These are phyloP conservation scores for Trypanosoma caninum DNA, from an alignment of 208 protist genomes.

Conservation along the genomic window DNA sequence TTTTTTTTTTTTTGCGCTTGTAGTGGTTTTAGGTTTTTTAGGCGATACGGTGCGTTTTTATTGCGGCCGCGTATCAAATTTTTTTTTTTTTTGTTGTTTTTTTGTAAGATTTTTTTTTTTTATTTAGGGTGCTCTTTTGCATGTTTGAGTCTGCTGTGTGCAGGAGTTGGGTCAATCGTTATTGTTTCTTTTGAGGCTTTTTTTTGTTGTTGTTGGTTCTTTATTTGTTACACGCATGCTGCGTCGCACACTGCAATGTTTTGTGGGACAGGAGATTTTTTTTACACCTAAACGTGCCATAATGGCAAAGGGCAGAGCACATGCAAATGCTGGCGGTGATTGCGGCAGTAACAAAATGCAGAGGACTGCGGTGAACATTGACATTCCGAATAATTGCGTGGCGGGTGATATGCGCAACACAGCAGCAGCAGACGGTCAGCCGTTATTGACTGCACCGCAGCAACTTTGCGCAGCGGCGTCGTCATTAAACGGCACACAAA, in stretches of 20 bases:
- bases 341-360: not conserved
- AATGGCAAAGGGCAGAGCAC: conserved; percentile 25
- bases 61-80: not conserved
- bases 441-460: not conserved
- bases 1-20: too few species aligned
- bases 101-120: not conserved
- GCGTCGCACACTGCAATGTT: conserved; percentile 27
- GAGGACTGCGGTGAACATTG: too few species aligned
- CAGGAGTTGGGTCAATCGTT: not conserved
- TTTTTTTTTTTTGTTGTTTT: conserved; percentile 7
- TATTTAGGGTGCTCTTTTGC: not conserved
- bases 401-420: not conserved
- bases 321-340: not conserved
- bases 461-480: too few species aligned
- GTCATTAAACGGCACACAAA: too few species aligned
- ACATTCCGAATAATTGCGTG: not conserved
- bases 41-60: not conserved
- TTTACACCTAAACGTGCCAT: conserved; percentile 23
- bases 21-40: not conserved
- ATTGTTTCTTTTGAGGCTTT: not conserved
- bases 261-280: conserved; percentile 25
- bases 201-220: not conserved
- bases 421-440: not conserved
- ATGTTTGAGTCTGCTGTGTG: conserved; percentile 2
- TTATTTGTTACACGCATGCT: conserved; percentile 11